Conservation (phyloP, 176 grass and related monocot genomes). For the Bromus sterilis region DNA sequence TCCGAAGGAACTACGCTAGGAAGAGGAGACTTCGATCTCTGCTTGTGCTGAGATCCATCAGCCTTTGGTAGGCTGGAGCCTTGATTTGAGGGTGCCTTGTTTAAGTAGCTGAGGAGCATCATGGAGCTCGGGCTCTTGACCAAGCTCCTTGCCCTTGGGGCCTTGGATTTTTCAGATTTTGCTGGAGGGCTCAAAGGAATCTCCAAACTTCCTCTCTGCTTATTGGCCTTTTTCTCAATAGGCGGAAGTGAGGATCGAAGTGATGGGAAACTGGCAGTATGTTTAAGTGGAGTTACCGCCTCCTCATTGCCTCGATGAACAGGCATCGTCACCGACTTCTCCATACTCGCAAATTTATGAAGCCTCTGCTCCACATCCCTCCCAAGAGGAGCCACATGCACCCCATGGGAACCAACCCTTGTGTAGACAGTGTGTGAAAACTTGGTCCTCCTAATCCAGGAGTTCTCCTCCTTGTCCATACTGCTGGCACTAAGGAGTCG, state of each 20-base stretch:
- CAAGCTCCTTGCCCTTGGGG: slow-evolving; percentile 22
- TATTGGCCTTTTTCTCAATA: slow-evolving; percentile 4
- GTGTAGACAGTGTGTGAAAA: slow-evolving; percentile 43
- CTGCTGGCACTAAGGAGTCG: not conserved
- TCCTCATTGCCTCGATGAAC: slow-evolving; percentile 19
- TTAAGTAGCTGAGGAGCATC: slow-evolving; percentile 41
- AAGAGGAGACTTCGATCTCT: slow-evolving; percentile 50
- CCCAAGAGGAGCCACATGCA: not conserved
- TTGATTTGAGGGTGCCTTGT: slow-evolving; percentile 13
- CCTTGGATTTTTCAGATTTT: slow-evolving; percentile 1
- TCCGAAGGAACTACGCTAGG: slow-evolving; percentile 20
- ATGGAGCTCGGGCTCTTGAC: slow-evolving; percentile 38
- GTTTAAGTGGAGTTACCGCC: slow-evolving; percentile 13
- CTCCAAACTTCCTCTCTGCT: not conserved
- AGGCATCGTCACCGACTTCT: slow-evolving; percentile 27
- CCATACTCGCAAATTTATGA: slow-evolving; percentile 1
- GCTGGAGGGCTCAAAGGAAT: slow-evolving; percentile 6
- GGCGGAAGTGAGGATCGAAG: not conserved
- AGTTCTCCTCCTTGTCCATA: slow-evolving; percentile 47
- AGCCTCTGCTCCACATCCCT: slow-evolving; percentile 26
- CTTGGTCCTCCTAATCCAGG: slow-evolving; percentile 55
- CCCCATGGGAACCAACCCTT: slow-evolving; percentile 1
- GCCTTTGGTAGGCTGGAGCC: not conserved
- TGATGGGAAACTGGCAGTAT: slow-evolving; percentile 22
- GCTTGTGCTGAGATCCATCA: slow-evolving; percentile 1